phyloP scores from a whole-genome alignment of 306 rosid species.

The Chamaecrista fasciculata region DNA sequence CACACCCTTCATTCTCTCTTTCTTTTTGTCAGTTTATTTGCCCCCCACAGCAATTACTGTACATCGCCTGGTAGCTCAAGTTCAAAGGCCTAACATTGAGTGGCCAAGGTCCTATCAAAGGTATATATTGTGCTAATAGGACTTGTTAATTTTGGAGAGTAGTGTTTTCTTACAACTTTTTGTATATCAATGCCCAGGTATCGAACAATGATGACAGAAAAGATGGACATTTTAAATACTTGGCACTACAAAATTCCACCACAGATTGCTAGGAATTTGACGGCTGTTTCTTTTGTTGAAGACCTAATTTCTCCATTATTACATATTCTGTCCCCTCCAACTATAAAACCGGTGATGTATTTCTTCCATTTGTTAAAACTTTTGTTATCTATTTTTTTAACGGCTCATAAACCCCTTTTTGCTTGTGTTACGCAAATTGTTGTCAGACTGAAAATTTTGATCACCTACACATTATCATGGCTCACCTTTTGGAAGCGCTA shows the following conservation, averaged over 20 bases:
- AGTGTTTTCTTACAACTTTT: slow-evolving; percentile 21
- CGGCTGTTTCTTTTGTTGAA: slow-evolving; percentile 66
- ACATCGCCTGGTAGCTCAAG: slow-evolving; percentile 77
- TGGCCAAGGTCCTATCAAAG: slow-evolving; percentile 92
- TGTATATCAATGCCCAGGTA: slow-evolving; percentile 46
- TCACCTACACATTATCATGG: background rate
- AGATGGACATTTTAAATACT: slow-evolving; percentile 62
- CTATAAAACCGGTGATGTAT: slow-evolving; percentile 73
- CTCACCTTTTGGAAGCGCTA: background rate
- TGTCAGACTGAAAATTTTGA: background rate
- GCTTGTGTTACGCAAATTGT: background rate
- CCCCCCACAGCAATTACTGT: slow-evolving; percentile 60
- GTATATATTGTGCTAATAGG: slow-evolving; percentile 41
- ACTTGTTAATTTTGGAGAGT: slow-evolving; percentile 21
- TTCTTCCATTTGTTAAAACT: slow-evolving; percentile 13
- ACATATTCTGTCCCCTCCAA: slow-evolving; percentile 81
- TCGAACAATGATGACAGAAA: slow-evolving; percentile 61
- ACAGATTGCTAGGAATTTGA: slow-evolving; percentile 67
- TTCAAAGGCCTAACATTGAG: slow-evolving; percentile 81
- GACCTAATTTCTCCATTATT: slow-evolving; percentile 78
- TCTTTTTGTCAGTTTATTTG: slow-evolving; percentile 58
- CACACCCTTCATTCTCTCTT: slow-evolving; percentile 15
- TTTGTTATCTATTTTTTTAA: background rate
- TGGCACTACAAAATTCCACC: slow-evolving; percentile 80
- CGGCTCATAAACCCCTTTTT: background rate